Evolutionary conservation across 129 eudicot species (phyloP).

Genomic region (Tagetes patula): DNA sequence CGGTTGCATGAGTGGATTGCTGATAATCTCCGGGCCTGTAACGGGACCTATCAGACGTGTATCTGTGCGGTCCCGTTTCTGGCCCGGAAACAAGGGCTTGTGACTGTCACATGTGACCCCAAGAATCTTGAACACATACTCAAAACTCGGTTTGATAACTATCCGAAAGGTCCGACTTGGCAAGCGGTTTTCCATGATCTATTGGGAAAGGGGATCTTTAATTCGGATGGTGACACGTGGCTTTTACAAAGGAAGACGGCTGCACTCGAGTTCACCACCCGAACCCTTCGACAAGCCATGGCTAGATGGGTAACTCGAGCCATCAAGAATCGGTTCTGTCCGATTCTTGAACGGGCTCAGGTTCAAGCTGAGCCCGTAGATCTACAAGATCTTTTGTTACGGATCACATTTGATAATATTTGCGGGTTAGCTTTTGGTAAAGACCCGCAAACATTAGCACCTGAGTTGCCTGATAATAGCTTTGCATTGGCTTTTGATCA

Average conservation of each 20-base stretch:
- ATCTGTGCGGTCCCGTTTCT: slow-evolving; percentile 84
- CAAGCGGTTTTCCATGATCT: slow-evolving; percentile 87
- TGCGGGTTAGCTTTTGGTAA: slow-evolving; percentile 83
- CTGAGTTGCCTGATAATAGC: slow-evolving; percentile 67
- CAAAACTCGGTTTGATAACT: slow-evolving; percentile 71
- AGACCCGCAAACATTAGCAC: slow-evolving; percentile 77
- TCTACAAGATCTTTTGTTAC: slow-evolving; percentile 68
- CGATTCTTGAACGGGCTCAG: slow-evolving; percentile 63
- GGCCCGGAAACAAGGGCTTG: slow-evolving; percentile 78
- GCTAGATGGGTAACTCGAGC: slow-evolving; percentile 92
- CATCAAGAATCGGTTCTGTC: slow-evolving; percentile 65
- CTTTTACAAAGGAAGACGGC: slow-evolving; percentile 81
- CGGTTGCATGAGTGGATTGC: slow-evolving; percentile 87
- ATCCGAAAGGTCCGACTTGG: slow-evolving; percentile 94
- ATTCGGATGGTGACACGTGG: slow-evolving; percentile 92
- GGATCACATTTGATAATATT: slow-evolving; percentile 81
- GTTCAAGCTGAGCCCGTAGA: slow-evolving; percentile 55
- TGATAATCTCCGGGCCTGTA: slow-evolving; percentile 82
- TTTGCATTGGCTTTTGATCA: slow-evolving; percentile 80
- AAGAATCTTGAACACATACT: slow-evolving; percentile 76
- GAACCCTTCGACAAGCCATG: slow-evolving; percentile 89
- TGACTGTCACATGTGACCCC: slow-evolving; percentile 90
- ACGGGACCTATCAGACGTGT: slow-evolving; percentile 92
- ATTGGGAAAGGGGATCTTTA: slow-evolving; percentile 77
- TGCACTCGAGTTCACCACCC: slow-evolving; percentile 83